Base-by-base conservation (phyloP, 2,329 filamentous ascomycete species). In the Aspergillus pseudotamarii region DNA sequence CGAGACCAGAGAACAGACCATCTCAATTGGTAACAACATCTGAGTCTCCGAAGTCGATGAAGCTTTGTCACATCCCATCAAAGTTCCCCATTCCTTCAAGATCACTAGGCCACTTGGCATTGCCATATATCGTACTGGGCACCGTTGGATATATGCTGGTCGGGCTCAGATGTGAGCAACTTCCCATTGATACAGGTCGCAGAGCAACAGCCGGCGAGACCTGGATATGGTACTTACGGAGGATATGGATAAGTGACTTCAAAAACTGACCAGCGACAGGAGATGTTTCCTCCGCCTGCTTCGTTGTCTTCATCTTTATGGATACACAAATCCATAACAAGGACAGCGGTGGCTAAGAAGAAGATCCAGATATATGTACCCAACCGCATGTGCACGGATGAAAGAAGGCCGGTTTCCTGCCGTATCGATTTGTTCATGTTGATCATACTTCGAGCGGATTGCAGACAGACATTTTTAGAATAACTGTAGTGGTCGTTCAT, bases 391-490 rank as follows among this genome's bases (percentile, higher is more conserved):
- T 41, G 12, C 26, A 36, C n/a, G 12, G 53, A 21, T 21, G 34
- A 43, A 12, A 41, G 36, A 30, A 30, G 19, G 9, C 34, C 23
- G 9, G 26, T 30, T 12, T 57, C 30, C 32, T 57, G 21, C 23
- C 51, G 19, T 8, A 62, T 19, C 1, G 30, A 11, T 16, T 28
- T 57, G 23, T 36, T 32, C 4, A 62, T 51, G 46, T 56, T 51
- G 26, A 62, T 58, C 11, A 59, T 38, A 19, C 21, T 46, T 21
- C 58, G 57, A 19, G 61, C 61, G 51, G 53, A 62, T n/a, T 53
- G 38, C 3, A 62, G 50, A 36, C 57, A 59, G 21, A 46, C 36
- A 16, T 50, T 5, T 2, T 57, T 50, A 2, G 61, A 62, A 12
- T 59, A 62, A 9, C 23, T 57, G 48, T 57, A 62, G 16, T 26